These are phyloP conservation scores for Fusarium pseudocircinatum DNA, from an alignment of 2,329 filamentous ascomycete genomes.

Conservation along the genomic window DNA sequence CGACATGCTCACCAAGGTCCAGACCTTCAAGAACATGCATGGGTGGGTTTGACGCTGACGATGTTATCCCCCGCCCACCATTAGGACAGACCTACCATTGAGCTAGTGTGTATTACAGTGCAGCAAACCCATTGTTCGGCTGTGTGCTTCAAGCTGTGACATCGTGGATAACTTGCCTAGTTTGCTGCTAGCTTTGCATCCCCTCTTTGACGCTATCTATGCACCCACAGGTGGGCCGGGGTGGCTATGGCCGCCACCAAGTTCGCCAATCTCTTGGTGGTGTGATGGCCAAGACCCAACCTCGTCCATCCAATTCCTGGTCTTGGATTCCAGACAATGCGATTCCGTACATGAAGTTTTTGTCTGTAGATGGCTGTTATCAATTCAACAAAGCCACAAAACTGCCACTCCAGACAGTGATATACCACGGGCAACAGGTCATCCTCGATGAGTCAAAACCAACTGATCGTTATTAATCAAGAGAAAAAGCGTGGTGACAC, in stretches of 20 bases:
- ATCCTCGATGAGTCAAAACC: neutral
- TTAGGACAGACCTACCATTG: constrained; percentile 26
- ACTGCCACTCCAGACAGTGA: neutral
- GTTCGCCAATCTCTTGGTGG: constrained; percentile 39
- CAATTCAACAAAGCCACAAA: neutral
- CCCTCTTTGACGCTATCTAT: constrained; percentile 16
- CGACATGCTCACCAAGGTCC: constrained; percentile 38
- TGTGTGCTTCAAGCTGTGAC: constrained; percentile 21
- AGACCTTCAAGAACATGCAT: constrained; percentile 34
- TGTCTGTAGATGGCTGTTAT: neutral
- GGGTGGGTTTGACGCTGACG: constrained; percentile 22
- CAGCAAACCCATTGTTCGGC: constrained; percentile 3
- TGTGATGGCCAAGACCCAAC: constrained; percentile 18
- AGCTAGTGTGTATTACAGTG: constrained; percentile 9
- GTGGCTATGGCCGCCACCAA: constrained; percentile 22
- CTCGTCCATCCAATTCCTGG: neutral
- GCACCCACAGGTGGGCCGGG: constrained; percentile 9
- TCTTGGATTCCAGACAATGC: neutral
- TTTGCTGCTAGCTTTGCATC: neutral
- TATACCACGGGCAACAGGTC: neutral
- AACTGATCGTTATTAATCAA: constrained; percentile 2
- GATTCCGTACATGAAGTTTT: neutral
- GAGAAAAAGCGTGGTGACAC: constrained; percentile 2
- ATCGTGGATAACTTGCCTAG: constrained; percentile 2
- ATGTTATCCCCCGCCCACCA: constrained; percentile 27